A percentile compares a stretch with the other conserved stretches of the same genome.
Conservation (phyloP, 257 asterid genomes). For the Solanum pennellii region DNA sequence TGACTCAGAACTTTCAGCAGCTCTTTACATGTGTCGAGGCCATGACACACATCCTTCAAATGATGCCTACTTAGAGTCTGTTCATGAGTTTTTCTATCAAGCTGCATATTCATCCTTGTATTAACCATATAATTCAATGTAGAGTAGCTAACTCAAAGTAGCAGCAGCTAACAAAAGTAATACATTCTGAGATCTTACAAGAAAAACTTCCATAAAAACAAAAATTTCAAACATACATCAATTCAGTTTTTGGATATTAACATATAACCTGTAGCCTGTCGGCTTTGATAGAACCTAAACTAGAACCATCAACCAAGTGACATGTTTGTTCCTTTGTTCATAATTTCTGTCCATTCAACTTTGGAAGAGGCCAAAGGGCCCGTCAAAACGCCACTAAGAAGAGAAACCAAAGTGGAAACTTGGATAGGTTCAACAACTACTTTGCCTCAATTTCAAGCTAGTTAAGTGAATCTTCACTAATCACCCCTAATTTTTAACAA, state of each 20-base stretch:
- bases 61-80: constrained; percentile 18
- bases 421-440: background rate
- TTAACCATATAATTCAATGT: background rate
- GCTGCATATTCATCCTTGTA: constrained; percentile 26
- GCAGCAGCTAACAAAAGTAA: background rate
- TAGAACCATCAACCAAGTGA: constrained; percentile 14
- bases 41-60: constrained; percentile 54
- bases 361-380: background rate
- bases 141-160: background rate
- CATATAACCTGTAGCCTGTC: constrained; percentile 15
- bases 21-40: constrained; percentile 70
- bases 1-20: constrained; percentile 52
- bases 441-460: background rate
- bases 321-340: background rate
- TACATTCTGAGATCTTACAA: background rate
- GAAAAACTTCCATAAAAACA: background rate
- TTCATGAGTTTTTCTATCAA: constrained; percentile 28
- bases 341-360: constrained; percentile 8
- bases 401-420: background rate
- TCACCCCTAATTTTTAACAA: background rate
- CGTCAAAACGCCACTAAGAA: background rate
- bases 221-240: background rate
- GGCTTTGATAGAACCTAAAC: constrained; percentile 34
- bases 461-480: background rate
- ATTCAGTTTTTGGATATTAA: background rate